These are phyloP conservation scores for Corrigiola litoralis DNA, from an alignment of 179 eudicot genomes.

Conservation along the genomic window DNA sequence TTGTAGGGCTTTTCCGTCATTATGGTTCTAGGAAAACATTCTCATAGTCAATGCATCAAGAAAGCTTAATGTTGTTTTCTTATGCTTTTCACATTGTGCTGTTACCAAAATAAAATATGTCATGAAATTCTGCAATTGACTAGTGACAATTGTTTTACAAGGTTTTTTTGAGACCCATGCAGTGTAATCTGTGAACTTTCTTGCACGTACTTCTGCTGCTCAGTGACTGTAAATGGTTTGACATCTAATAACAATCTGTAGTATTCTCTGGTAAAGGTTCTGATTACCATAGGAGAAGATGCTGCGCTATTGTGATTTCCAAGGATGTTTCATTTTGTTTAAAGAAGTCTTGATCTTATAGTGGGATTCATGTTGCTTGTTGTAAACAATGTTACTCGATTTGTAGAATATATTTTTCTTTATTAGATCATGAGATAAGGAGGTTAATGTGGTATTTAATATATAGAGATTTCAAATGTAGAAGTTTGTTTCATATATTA, in stretches of 20 bases:
- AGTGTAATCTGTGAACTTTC: neutral
- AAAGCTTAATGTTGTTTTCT: too few relatives aligned
- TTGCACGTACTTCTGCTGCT: neutral
- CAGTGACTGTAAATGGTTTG: neutral
- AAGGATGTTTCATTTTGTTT: neutral
- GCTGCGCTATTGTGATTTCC: slow-evolving; percentile 7
- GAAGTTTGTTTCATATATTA: neutral
- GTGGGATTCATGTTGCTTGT: slow-evolving; percentile 10
- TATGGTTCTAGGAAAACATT: too few relatives aligned
- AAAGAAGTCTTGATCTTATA: neutral
- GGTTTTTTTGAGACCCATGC: too few relatives aligned
- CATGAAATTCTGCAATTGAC: too few relatives aligned
- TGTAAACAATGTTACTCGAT: slow-evolving; percentile 4
- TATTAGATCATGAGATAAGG: neutral
- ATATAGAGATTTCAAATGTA: neutral
- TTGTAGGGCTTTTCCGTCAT: too few relatives aligned
- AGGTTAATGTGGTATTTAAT: neutral
- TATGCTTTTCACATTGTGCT: too few relatives aligned
- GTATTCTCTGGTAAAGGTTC: neutral
- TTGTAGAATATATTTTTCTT: neutral
- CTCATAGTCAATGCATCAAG: too few relatives aligned
- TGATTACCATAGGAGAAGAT: neutral
- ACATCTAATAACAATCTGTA: neutral
- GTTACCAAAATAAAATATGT: too few relatives aligned
- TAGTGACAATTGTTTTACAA: too few relatives aligned